Evolutionary conservation across 805 yeast species (phyloP), one percentile per base, ranked within the genome.

Genomic region (Tanozyma kutaoensis): DNA sequence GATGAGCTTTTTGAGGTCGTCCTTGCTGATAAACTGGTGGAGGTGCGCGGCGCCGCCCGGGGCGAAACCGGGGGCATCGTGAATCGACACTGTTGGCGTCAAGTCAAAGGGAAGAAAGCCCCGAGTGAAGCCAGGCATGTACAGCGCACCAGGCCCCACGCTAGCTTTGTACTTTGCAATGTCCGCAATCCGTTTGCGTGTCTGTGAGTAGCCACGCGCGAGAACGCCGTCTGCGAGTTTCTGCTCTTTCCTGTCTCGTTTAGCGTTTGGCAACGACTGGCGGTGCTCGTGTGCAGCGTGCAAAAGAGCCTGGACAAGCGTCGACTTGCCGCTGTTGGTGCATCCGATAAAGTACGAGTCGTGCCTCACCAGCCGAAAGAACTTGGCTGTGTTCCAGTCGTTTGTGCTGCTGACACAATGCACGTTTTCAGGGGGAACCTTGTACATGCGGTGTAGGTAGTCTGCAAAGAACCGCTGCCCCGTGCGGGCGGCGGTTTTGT

Each of bases 111-210:
- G 46, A 15, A 68, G 61, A 10, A 61, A 39, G 3, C 57, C 62
- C 40, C 81, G 61, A 0, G 95, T 84, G 45, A 74, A 69, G 15
- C 84, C 84, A 0, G 94, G 94, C 24, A 76, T 49, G 28, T 55
- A 47, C 21, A 71, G 59, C 5, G 55, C 42, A 1, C 71, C 63
- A 0, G 73, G 72, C 2, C 69, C 69, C 16, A 32, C 18, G 13
- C 23, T 28, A 4, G 24, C 29, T 12, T 29, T 28, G 10, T 40
- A 38, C 15, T 30, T 27, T 8, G 31, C 22, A 12, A 30, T 18
- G 4, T 28, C 22, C 14, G 32, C 28, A 25, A 33, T 42, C 11
- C 24, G 24, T 12, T 34, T 29, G 22, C n/a, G n/a, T n/a, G n/a
- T n/a, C n/a, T n/a, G n/a, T n/a, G n/a, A n/a, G n/a, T n/a, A 9